A percentile compares a stretch with the other conserved stretches of the same genome.
Evolutionary conservation across 108 stramenopile species (phyloP).

Genomic region (Skeletonema marinoi): DNA sequence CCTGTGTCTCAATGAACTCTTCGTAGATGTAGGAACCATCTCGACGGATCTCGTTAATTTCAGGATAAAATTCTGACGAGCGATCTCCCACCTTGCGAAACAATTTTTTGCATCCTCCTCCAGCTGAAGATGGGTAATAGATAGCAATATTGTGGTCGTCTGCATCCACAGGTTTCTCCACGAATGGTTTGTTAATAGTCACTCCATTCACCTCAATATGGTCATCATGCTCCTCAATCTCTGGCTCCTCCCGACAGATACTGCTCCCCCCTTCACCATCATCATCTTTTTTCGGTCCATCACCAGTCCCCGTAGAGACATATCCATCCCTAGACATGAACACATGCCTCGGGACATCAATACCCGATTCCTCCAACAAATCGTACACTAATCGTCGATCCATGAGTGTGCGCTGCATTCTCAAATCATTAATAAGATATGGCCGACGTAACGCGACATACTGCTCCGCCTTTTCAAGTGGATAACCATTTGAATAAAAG

Average conservation of each 20-base stretch:
- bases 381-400: slow-evolving; percentile 95
- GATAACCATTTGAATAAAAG: slow-evolving; percentile 89
- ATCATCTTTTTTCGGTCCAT: slow-evolving; percentile 52
- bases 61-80: slow-evolving; percentile 90
- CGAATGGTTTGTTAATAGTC: slow-evolving; percentile 96
- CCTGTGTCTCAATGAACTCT: slow-evolving; percentile 97
- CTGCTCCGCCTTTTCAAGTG: slow-evolving; percentile 90
- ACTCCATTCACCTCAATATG: slow-evolving; percentile 95
- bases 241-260: slow-evolving; percentile 28
- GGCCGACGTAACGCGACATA: slow-evolving; percentile 92
- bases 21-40: slow-evolving; percentile 97
- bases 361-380: slow-evolving; percentile 84
- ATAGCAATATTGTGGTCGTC: slow-evolving; percentile 99
- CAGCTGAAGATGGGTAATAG: slow-evolving; percentile 95
- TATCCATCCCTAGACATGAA: slow-evolving; percentile 89
- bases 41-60: slow-evolving; percentile 90
- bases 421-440: slow-evolving; percentile 92
- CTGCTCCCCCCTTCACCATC: slow-evolving; percentile 19
- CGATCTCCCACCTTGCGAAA: slow-evolving; percentile 95
- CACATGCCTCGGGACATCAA: slow-evolving; percentile 94
- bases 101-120: slow-evolving; percentile 96
- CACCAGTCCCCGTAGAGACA: slow-evolving; percentile 62
- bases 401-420: slow-evolving; percentile 84
- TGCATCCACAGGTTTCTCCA: slow-evolving; percentile 98
- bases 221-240: slow-evolving; percentile 91